Evolutionary conservation across 139 green algal genomes (phyloP), one percentile per base, ranked within the genome.

Genomic region (Chlamydomonas schloesseri): DNA sequence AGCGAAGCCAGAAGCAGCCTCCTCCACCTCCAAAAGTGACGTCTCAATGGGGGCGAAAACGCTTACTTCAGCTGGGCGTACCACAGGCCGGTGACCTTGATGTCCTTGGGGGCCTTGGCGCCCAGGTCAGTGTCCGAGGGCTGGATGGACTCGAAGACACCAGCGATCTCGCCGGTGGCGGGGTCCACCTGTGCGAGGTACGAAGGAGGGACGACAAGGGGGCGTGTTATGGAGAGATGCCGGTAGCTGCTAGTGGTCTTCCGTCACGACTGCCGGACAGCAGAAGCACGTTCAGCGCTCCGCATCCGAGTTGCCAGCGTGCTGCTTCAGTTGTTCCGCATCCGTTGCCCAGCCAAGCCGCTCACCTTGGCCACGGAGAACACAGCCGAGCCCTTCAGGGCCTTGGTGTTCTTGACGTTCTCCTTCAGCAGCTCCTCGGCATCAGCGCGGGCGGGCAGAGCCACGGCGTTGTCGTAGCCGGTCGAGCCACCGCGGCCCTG

Each of bases 91-190:
- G 96, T 97, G 93, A 99, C 98, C 95, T 99, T 99, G 23, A 99
- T 91, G 76, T 99, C 98, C 96, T 99, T 99, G 84, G 98, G 97
- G 53, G 93, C 94, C 96, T 99, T 99, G 88, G 98, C 93, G 62
- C 98, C 98, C 87, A 99, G 91, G 89, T 99, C 98, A 75, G 98
- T 99, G 93, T 99, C 98, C 36, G 96, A 99, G 57, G 98, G 98
- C 96, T 99, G 98, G 85, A 99, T 96, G 88, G 88, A 96, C 96
- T 99, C 98, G 73, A 99, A 99, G 77, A 99, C 95, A 58, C 98
- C 98, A 24, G 96, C 97, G 80, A 99, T 97, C 96, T 99, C 97
- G 69, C 95, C 94, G n/a, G 95, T 99, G 11, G 81, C 88, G 26
- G 90, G 36, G 92, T 99, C 94, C 58, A 97, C 67, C 79, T 85